Evolutionary conservation across 1,284 basidiomycete species (phyloP).

Genomic region (Marasmius tenuissimus): DNA sequence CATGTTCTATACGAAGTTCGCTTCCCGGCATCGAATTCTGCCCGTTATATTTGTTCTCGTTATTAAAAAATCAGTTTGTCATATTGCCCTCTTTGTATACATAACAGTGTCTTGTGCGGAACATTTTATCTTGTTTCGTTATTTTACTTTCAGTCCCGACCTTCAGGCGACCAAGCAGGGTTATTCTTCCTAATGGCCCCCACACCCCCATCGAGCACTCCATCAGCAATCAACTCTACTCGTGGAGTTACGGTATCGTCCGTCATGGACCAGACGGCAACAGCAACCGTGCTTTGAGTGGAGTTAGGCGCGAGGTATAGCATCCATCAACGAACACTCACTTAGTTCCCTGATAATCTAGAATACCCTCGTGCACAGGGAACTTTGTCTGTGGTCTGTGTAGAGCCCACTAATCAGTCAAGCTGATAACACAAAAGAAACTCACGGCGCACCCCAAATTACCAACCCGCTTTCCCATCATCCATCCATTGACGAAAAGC

Average conservation of each 20-base stretch:
- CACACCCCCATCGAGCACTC: constrained; percentile 62
- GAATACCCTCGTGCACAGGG: constrained; percentile 75
- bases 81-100: no score
- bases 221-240: constrained; percentile 55
- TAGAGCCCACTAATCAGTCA: no score
- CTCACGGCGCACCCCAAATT: constrained; percentile 57
- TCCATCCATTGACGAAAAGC: constrained; percentile 82
- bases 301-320: not conserved
- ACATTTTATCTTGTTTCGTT: not conserved
- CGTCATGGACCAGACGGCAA: constrained; percentile 76
- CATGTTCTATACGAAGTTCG: no score
- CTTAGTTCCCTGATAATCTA: constrained; percentile 72
- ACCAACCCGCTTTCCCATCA: constrained; percentile 74
- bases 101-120: no score
- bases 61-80: no score
- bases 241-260: constrained; percentile 45
- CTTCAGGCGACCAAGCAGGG: constrained; percentile 54
- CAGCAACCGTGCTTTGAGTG: constrained; percentile 60
- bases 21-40: no score
- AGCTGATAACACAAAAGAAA: not conserved
- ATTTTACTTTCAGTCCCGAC: not conserved
- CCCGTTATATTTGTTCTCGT: no score
- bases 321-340: constrained; percentile 31
- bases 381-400: constrained; percentile 70
- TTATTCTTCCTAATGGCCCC: constrained; percentile 58